Conservation (phyloP, 1,284 basidiomycete species). For the Somion occarium region DNA sequence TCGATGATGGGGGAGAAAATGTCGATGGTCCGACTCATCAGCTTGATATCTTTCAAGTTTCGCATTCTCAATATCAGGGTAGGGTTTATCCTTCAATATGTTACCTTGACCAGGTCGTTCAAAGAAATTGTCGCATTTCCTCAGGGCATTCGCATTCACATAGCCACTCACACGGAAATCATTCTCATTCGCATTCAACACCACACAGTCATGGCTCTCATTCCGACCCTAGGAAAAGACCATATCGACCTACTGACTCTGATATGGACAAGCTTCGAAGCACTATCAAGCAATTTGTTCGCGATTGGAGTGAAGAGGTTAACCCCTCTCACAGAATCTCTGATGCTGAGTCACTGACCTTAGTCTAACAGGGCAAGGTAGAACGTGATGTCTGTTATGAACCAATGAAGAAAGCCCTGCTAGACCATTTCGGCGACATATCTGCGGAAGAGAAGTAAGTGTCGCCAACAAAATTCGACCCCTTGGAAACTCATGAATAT, state of each 20-base stretch:
- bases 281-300: conserved; percentile 86
- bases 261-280: conserved; percentile 87
- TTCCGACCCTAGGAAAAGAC: conserved; percentile 16
- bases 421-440: conserved; percentile 52
- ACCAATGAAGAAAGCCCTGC: conserved; percentile 74
- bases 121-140: not conserved
- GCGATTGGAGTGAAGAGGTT: conserved; percentile 81
- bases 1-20: conserved; percentile 26
- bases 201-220: conserved; percentile 19
- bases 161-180: conserved; percentile 25
- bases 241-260: conserved; percentile 55
- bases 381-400: conserved; percentile 78
- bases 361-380: conserved; percentile 60
- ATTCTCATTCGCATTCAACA: conserved; percentile 17
- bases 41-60: not conserved
- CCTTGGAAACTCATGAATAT: not conserved
- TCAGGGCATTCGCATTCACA: conserved; percentile 18
- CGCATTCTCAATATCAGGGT: conserved; percentile 8
- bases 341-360: no score
- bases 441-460: conserved; percentile 48
- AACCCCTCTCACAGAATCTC: no score
- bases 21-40: conserved; percentile 8
- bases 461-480: not conserved
- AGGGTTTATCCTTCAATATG: not conserved
- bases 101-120: not conserved